These are phyloP conservation scores for Fraxinus nigra DNA, from an alignment of 305 asterid species.

Conservation along the genomic window DNA sequence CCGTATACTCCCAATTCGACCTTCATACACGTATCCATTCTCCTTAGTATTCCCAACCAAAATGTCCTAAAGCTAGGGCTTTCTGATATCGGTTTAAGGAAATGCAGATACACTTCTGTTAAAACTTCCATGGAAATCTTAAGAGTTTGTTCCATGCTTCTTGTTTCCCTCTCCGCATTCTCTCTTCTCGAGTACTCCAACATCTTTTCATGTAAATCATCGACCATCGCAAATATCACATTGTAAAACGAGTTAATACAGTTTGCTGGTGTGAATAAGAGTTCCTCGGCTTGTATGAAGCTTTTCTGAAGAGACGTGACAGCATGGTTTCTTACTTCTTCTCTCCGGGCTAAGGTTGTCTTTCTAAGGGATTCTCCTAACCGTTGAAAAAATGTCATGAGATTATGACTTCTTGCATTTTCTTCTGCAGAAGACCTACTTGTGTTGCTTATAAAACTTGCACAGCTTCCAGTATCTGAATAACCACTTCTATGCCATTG, in stretches of 20 bases:
- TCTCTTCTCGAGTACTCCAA: slow-evolving; percentile 79
- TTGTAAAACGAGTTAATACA: slow-evolving; percentile 66
- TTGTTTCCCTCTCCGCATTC: slow-evolving; percentile 79
- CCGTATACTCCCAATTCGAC: slow-evolving; percentile 78
- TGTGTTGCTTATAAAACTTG: slow-evolving; percentile 39
- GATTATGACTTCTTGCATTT: slow-evolving; percentile 41
- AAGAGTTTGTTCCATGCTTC: slow-evolving; percentile 82
- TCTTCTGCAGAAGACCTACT: slow-evolving; percentile 53
- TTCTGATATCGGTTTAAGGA: slow-evolving; percentile 68
- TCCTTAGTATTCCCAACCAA: slow-evolving; percentile 74
- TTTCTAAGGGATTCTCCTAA: slow-evolving; percentile 81
- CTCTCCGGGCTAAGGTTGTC: slow-evolving; percentile 86
- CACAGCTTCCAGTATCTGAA: slow-evolving; percentile 64
- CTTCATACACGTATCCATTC: slow-evolving; percentile 90
- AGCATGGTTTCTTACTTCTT: slow-evolving; percentile 84
- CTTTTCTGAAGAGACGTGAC: slow-evolving; percentile 62
- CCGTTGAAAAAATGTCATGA: slow-evolving; percentile 58
- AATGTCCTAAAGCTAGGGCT: slow-evolving; percentile 65
- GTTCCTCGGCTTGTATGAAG: slow-evolving; percentile 68
- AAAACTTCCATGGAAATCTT: slow-evolving; percentile 75
- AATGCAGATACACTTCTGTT: slow-evolving; percentile 57
- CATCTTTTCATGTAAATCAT: slow-evolving; percentile 86
- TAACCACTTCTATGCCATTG: slow-evolving; percentile 79
- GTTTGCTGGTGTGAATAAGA: slow-evolving; percentile 57
- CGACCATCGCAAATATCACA: slow-evolving; percentile 78